A percentile compares a stretch with the other conserved stretches of the same genome.
These are phyloP conservation scores for Huntiella omanensis DNA, from an alignment of 2,329 filamentous ascomycete species.

Conservation along the genomic window DNA sequence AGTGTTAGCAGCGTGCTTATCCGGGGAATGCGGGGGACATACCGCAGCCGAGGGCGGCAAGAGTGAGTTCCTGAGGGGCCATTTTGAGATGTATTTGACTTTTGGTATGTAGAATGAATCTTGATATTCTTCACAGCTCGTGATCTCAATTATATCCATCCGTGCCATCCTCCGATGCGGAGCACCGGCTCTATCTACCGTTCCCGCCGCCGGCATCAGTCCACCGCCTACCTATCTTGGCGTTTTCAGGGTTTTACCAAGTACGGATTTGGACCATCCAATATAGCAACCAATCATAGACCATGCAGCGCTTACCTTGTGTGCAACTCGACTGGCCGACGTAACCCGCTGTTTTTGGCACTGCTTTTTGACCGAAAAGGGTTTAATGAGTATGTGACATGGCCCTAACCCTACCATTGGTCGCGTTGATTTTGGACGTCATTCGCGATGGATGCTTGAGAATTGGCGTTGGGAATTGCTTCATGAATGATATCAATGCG, in stretches of 20 bases:
- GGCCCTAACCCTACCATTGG: not conserved
- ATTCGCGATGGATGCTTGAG: not conserved
- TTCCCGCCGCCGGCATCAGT: too few species aligned
- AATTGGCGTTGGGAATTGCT: not conserved
- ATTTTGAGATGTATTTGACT: not conserved
- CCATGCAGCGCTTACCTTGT: not conserved
- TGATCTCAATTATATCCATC: too few species aligned
- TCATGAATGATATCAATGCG: not conserved
- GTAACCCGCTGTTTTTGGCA: slow-evolving; percentile 1
- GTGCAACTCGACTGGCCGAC: slow-evolving; percentile 1
- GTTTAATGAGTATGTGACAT: not conserved
- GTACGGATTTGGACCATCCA: too few species aligned
- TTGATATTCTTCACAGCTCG: too few species aligned
- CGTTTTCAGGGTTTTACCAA: too few species aligned
- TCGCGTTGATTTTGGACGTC: not conserved
- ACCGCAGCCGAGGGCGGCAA: slow-evolving; percentile 72
- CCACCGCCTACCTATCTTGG: slow-evolving; percentile 3
- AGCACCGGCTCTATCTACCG: not conserved
- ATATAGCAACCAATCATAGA: not conserved
- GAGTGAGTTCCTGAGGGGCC: slow-evolving; percentile 34
- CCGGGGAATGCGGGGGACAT: not conserved
- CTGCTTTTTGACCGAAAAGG: not conserved
- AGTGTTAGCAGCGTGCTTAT: slow-evolving; percentile 6
- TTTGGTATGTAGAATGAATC: not conserved
- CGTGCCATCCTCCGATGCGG: slow-evolving; percentile 8